Conservation (phyloP, 75 land plant genomes). For the Adiantum capillusveneris region DNA sequence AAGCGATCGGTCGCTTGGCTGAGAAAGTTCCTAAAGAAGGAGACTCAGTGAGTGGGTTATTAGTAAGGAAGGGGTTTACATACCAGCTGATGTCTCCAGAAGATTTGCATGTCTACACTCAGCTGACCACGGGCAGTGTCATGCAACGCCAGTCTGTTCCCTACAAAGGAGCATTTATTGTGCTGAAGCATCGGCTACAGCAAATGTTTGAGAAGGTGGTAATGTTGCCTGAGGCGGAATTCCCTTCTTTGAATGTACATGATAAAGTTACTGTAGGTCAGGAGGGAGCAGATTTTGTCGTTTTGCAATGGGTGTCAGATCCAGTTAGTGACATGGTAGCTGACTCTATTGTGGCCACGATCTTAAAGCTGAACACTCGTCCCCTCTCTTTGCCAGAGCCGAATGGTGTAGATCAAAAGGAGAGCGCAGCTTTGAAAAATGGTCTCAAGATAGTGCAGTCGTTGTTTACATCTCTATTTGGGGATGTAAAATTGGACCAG, state of each 20-base stretch:
- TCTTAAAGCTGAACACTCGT: conserved; percentile 71
- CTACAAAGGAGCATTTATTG: conserved; percentile 72
- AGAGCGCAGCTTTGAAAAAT: conserved; percentile 49
- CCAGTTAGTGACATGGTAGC: conserved; percentile 97
- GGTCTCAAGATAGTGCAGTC: conserved; percentile 62
- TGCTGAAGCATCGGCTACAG: conserved; percentile 62
- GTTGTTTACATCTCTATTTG: conserved; percentile 76
- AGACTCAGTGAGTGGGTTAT: conserved; percentile 71
- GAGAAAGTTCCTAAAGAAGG: conserved; percentile 80
- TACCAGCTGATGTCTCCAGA: conserved; percentile 99
- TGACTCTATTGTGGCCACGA: conserved; percentile 85
- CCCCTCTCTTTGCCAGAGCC: conserved; percentile 36
- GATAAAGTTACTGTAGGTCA: conserved; percentile 70
- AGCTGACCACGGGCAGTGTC: conserved; percentile 80
- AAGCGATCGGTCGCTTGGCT: conserved; percentile 82
- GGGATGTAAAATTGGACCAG: conserved; percentile 64
- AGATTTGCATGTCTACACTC: conserved; percentile 83
- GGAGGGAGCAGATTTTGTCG: conserved; percentile 63
- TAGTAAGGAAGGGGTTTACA: conserved; percentile 88
- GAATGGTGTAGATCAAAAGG: conserved; percentile 24
- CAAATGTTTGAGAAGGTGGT: conserved; percentile 93
- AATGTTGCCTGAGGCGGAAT: conserved; percentile 35
- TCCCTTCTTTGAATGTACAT: conserved; percentile 62
- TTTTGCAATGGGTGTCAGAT: conserved; percentile 84
- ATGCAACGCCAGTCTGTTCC: conserved; percentile 87